Conservation (phyloP, 495 filamentous ascomycete species). For the Lasiosphaeris hirsuta region DNA sequence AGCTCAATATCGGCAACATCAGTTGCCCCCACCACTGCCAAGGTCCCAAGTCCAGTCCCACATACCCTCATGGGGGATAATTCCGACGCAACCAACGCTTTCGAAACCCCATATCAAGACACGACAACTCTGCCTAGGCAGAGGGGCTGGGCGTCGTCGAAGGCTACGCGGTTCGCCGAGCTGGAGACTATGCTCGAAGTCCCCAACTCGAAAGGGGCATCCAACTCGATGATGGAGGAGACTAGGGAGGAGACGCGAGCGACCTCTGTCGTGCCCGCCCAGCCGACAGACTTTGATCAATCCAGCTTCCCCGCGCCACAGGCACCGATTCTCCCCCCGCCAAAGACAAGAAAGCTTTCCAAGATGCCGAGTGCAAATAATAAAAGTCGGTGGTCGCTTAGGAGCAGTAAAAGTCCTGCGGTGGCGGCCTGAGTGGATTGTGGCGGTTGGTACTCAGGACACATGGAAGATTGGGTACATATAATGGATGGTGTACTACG, state of each 20-base stretch:
- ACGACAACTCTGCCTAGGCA: neutral
- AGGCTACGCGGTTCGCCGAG: neutral
- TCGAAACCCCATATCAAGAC: neutral
- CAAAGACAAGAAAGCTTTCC: slow-evolving; percentile 25
- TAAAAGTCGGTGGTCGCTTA: slow-evolving; percentile 27
- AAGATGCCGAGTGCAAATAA: slow-evolving; percentile 23
- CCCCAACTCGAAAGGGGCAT: neutral
- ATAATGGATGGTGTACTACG: too few relatives aligned
- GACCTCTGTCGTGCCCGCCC: neutral
- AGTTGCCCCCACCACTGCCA: neutral
- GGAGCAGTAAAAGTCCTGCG: slow-evolving; percentile 18
- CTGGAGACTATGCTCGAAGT: neutral
- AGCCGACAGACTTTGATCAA: slow-evolving; percentile 24
- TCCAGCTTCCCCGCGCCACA: slow-evolving; percentile 13
- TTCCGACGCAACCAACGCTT: too few relatives aligned
- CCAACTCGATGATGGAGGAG: neutral
- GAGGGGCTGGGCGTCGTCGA: neutral
- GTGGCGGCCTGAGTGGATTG: slow-evolving; percentile 9
- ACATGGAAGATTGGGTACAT: too few relatives aligned
- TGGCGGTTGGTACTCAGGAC: neutral
- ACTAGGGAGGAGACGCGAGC: slow-evolving; percentile 11
- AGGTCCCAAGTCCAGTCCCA: neutral
- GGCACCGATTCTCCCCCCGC: slow-evolving; percentile 7
- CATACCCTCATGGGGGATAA: neutral
- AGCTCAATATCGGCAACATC: slow-evolving; percentile 6